Evolutionary conservation across 306 rosid species (phyloP).

Genomic region (Trichosanthes truncata): DNA sequence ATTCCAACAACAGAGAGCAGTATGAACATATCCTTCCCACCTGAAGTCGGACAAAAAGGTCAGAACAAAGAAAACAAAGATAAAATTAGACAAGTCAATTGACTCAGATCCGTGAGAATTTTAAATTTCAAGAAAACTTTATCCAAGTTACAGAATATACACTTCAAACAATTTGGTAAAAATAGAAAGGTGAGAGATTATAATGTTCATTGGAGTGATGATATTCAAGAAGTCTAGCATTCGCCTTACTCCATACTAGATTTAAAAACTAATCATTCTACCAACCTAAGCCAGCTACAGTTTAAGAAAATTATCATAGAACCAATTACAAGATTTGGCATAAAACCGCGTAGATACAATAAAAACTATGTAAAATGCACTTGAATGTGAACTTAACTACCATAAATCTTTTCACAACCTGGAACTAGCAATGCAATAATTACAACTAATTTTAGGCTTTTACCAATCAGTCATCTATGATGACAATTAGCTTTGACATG

Average conservation of each 20-base stretch:
- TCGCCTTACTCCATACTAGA: background rate
- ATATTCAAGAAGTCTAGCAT: background rate
- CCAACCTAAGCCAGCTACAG: background rate
- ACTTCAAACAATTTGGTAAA: background rate
- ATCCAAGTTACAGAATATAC: background rate
- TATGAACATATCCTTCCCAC: conserved; percentile 80
- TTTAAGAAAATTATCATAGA: background rate
- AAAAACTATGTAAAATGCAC: background rate
- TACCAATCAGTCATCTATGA: background rate
- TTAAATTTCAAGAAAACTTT: background rate
- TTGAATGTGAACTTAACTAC: background rate
- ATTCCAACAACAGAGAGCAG: conserved; percentile 57
- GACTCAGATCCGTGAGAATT: background rate
- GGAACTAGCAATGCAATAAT: background rate
- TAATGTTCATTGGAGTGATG: background rate
- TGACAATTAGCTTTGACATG: background rate
- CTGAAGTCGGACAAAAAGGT: conserved; percentile 26
- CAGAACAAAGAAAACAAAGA: background rate
- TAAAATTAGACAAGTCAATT: background rate
- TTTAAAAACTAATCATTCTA: background rate
- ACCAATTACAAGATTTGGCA: background rate
- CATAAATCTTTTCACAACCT: background rate
- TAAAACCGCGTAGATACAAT: background rate
- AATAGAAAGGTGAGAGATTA: background rate
- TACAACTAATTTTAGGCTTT: background rate